A percentile compares a stretch with the other conserved stretches of the same genome.
Conservation (phyloP, 148 eudicot genomes). For the Fagopyrum esculentum region DNA sequence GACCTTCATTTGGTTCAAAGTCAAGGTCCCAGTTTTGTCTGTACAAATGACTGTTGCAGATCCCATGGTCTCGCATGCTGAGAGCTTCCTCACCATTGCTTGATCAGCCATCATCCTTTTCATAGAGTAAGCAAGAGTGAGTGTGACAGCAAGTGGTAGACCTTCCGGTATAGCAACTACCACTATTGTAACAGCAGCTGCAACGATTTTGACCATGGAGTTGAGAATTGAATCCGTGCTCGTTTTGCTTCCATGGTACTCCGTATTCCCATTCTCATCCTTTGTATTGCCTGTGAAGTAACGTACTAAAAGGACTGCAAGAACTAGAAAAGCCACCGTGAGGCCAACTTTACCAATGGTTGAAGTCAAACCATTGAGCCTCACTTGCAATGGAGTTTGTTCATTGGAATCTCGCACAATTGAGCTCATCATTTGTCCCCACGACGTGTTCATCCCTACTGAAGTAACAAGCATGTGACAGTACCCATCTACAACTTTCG, state of each 20-base stretch:
- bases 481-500: slow-evolving; percentile 77
- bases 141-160: slow-evolving; percentile 78
- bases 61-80: slow-evolving; percentile 95
- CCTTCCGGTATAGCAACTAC: slow-evolving; percentile 94
- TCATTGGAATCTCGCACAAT: slow-evolving; percentile 46
- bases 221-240: slow-evolving; percentile 34
- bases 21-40: slow-evolving; percentile 79
- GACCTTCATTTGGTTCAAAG: slow-evolving; percentile 76
- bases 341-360: slow-evolving; percentile 73
- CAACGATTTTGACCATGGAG: slow-evolving; percentile 46
- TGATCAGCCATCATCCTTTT: slow-evolving; percentile 87
- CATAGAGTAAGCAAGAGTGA: slow-evolving; percentile 87
- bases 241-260: slow-evolving; percentile 31
- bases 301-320: slow-evolving; percentile 52
- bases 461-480: slow-evolving; percentile 63
- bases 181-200: slow-evolving; percentile 73
- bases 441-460: slow-evolving; percentile 69
- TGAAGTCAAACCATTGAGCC: slow-evolving; percentile 64
- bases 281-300: slow-evolving; percentile 78
- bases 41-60: slow-evolving; percentile 85
- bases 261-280: slow-evolving; percentile 30
- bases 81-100: slow-evolving; percentile 84
- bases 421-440: slow-evolving; percentile 95
- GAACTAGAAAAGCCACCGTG: slow-evolving; percentile 61
- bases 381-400: slow-evolving; percentile 65